Evolutionary conservation across 2,329 filamentous ascomycete species (phyloP).

Genomic region (Colletotrichum nymphaeae): DNA sequence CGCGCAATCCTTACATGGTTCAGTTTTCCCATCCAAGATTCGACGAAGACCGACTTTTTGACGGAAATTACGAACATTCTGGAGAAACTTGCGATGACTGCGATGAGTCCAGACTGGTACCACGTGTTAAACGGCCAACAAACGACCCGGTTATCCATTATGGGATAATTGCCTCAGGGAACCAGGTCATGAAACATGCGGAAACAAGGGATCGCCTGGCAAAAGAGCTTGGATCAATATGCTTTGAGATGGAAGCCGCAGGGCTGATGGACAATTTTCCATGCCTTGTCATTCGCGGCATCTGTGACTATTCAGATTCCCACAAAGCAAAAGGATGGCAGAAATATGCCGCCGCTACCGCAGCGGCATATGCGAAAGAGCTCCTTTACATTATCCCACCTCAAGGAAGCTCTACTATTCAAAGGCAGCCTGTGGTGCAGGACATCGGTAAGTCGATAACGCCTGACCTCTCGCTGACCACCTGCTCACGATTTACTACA

Average conservation of each 20-base stretch:
- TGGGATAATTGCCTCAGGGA: slow-evolving; percentile 42
- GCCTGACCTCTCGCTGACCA: background rate
- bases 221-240: slow-evolving; percentile 4
- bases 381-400: slow-evolving; percentile 2
- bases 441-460: background rate
- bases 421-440: background rate
- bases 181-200: slow-evolving; percentile 47
- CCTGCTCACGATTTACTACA: background rate
- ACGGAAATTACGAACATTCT: slow-evolving; percentile 2
- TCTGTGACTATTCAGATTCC: slow-evolving; percentile 50
- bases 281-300: slow-evolving; percentile 47
- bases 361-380: slow-evolving; percentile 41
- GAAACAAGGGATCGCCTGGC: slow-evolving; percentile 44
- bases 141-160: slow-evolving; percentile 22
- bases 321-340: slow-evolving; percentile 52
- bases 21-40: no score
- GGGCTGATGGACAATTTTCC: slow-evolving; percentile 39
- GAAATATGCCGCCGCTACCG: slow-evolving; percentile 45
- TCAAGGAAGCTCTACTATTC: background rate
- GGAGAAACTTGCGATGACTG: background rate
- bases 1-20: background rate
- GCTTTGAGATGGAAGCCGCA: slow-evolving; percentile 43
- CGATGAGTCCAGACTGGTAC: accelerated
- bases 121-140: background rate
- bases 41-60: no score